These are phyloP conservation scores for Ophiosphaerella korrae DNA, from an alignment of 2,329 filamentous ascomycete genomes.

Conservation along the genomic window DNA sequence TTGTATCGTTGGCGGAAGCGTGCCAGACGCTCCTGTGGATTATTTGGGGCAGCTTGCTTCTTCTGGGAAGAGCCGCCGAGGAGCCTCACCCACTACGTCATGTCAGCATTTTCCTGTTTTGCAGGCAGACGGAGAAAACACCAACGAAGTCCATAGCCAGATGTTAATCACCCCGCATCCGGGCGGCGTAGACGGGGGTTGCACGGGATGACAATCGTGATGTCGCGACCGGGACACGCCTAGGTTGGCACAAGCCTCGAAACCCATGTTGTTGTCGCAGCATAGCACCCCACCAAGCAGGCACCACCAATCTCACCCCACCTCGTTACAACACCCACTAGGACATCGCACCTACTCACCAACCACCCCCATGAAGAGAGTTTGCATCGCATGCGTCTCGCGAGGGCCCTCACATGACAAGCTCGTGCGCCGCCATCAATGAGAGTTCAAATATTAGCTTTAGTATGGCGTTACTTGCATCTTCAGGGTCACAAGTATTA, in stretches of 20 bases:
- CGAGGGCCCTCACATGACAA: no score
- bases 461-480: no score
- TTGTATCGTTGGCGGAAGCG: conserved; percentile 67
- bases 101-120: conserved; percentile 20
- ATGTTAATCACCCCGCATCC: conserved; percentile 30
- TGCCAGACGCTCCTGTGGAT: conserved; percentile 64
- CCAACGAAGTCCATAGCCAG: conserved; percentile 34
- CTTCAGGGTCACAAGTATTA: no score
- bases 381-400: no score
- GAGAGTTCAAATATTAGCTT: no score
- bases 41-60: conserved; percentile 57
- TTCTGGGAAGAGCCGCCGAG: conserved; percentile 62
- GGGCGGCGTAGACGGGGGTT: conserved; percentile 24
- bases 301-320: no score
- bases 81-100: conserved; percentile 62
- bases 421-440: no score
- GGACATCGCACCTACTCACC: no score
- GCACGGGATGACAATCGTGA: conserved; percentile 19
- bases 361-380: no score
- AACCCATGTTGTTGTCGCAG: neutral
- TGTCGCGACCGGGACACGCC: conserved; percentile 11
- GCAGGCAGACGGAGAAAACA: conserved; percentile 1
- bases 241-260: neutral
- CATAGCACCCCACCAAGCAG: neutral
- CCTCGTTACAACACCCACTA: no score